Conservation (phyloP, 1,284 basidiomycete genomes). For the Heliocybe sulcata region DNA sequence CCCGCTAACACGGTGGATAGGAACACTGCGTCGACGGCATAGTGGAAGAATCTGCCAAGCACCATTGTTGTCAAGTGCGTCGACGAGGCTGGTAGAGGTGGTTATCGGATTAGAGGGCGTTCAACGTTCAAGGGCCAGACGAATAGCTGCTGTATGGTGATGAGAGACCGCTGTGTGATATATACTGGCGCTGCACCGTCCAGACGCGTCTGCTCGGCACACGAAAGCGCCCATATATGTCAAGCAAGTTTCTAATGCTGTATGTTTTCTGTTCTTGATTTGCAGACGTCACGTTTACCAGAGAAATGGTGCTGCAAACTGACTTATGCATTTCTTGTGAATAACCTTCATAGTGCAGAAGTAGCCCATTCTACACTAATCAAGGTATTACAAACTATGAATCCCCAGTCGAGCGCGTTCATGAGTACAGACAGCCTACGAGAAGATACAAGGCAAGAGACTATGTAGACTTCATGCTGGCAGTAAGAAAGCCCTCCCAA, state of each 20-base stretch:
- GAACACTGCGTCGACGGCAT: constrained; percentile 79
- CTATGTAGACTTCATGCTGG: constrained; percentile 16
- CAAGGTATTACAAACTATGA: too few species aligned
- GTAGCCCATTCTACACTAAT: too few species aligned
- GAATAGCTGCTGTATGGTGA: background rate
- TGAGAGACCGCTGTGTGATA: background rate
- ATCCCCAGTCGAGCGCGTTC: background rate
- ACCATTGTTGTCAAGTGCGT: background rate
- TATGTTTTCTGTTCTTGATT: background rate
- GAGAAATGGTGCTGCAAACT: too few species aligned
- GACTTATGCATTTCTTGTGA: too few species aligned
- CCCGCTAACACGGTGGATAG: constrained; percentile 89
- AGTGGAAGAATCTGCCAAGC: constrained; percentile 80
- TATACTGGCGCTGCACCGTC: too few species aligned
- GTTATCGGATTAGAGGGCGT: background rate
- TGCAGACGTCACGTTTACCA: background rate
- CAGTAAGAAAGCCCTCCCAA: constrained; percentile 11
- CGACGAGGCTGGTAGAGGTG: background rate
- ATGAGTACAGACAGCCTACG: background rate
- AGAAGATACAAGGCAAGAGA: background rate
- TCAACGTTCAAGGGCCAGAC: background rate
- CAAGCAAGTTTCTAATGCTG: background rate
- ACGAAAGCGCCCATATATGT: background rate
- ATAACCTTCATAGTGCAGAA: too few species aligned
- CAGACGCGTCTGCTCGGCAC: background rate